Evolutionary conservation across 2,329 filamentous ascomycete genomes (phyloP), one percentile per base, ranked within the genome.

Genomic region (Podosphaera aphanis): DNA sequence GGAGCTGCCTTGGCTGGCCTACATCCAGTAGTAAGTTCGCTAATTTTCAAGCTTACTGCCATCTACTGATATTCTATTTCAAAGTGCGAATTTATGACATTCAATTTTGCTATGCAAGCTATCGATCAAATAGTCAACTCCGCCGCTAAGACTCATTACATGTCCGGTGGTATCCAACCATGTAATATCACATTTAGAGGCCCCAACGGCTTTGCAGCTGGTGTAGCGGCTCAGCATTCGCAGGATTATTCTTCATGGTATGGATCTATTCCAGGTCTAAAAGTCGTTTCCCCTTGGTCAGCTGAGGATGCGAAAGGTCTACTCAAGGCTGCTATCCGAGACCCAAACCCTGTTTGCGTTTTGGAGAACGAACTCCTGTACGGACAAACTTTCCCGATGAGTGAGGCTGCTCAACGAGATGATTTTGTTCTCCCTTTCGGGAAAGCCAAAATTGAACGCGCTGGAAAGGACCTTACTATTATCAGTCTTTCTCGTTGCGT

Each of bases 41-140:
- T 21, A 15, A 11, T 13, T 33, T 33, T 33, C 5, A 11, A 33
- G 11, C 13, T 7, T 33, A 5, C 29, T 3, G 13, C 3, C 15
- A 7, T 11, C 15, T n/a, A 33, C 29, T 33, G 15, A 33, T n/a
- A 33, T 33, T 11, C 13, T 33, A 33, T 33, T 45, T 46, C 25
- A 36, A 54, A 90, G 83, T 90, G 82, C 74, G 90, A 98, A 70
- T 98, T 98, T 74, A 98, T 98, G 90, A 98, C 90, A 60, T 95
- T 93, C 77, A 98, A 98, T 76, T 95, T 95, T 63, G 88, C 90
- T 65, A 98, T 98, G 90, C 90, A 98, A 70, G 84, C 90, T 62
- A 98, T 98, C 65, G 90, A 98, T 64, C 90, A 98, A 65, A 83
- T 98, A 62, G 86, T 98, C 76, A 98, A 98, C 77, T 95, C 88